A percentile compares a stretch with the other conserved stretches of the same genome.
Evolutionary conservation across 148 eudicot genomes (phyloP).

Genomic region (Vaccinium darrowii): DNA sequence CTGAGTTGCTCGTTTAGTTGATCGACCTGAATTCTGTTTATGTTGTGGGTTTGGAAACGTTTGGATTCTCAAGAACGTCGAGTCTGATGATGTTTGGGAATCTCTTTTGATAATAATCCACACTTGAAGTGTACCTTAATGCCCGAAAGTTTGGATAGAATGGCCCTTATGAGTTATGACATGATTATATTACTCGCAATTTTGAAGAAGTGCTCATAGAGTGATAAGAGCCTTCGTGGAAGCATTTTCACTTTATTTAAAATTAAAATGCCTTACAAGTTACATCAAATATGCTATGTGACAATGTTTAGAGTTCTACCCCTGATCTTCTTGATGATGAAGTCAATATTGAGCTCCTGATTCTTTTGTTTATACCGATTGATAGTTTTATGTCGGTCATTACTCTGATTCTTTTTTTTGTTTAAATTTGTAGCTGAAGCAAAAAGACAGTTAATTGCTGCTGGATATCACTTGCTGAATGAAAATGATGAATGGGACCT

Average conservation of each 20-base stretch:
- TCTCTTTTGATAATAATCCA: not conserved
- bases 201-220: not conserved
- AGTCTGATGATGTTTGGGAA: not conserved
- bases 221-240: no score
- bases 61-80: not conserved
- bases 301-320: not conserved
- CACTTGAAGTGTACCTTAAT: not conserved
- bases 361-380: not conserved
- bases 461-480: conserved; percentile 82
- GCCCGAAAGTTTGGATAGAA: not conserved
- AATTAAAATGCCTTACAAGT: no score
- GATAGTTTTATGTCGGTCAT: not conserved
- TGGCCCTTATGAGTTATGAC: not conserved
- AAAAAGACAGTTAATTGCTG: conserved; percentile 72
- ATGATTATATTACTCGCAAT: not conserved
- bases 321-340: not conserved
- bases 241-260: no score
- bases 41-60: not conserved
- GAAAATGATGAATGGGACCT: conserved; percentile 92
- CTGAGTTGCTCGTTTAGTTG: not conserved
- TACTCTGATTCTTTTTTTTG: not conserved
- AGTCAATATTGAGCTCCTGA: not conserved
- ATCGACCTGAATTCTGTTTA: not conserved
- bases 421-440: conserved; percentile 71
- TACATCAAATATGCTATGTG: not conserved